phyloP scores from a whole-genome alignment of 441 rosid species.

The Eugenia klotzschiana region DNA sequence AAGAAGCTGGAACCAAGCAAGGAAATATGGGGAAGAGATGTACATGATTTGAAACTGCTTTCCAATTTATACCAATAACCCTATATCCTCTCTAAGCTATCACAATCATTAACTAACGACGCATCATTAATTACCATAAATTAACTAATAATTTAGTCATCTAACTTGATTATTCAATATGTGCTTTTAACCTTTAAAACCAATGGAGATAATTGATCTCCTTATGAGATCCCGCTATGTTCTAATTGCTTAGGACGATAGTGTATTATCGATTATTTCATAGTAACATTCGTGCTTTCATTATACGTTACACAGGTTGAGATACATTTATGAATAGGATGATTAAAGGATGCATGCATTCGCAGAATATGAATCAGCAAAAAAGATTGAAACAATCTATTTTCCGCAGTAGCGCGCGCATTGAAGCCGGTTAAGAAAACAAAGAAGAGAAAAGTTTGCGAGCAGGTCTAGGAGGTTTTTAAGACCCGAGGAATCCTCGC shows the following conservation, averaged over 20 bases:
- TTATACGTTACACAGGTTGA: neutral
- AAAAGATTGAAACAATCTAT: neutral
- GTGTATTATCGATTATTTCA: neutral
- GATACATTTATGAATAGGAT: neutral
- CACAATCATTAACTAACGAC: neutral
- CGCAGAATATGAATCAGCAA: neutral
- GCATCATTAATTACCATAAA: neutral
- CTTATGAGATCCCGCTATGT: neutral
- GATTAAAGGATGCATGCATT: neutral
- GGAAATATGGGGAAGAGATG: neutral
- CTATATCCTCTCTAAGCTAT: neutral
- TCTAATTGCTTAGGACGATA: neutral
- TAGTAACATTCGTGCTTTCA: neutral
- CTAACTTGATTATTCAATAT: neutral
- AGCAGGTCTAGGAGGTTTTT: neutral
- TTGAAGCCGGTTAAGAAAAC: neutral
- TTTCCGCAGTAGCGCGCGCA: neutral
- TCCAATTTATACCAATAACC: neutral
- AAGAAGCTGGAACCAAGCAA: neutral
- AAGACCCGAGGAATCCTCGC: neutral
- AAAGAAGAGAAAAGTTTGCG: fast-evolving
- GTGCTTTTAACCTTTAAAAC: neutral
- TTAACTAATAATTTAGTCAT: neutral
- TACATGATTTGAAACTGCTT: neutral
- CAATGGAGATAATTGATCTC: neutral